Conservation (phyloP, 2,329 filamentous ascomycete species). For the Alternaria tenuissima region DNA sequence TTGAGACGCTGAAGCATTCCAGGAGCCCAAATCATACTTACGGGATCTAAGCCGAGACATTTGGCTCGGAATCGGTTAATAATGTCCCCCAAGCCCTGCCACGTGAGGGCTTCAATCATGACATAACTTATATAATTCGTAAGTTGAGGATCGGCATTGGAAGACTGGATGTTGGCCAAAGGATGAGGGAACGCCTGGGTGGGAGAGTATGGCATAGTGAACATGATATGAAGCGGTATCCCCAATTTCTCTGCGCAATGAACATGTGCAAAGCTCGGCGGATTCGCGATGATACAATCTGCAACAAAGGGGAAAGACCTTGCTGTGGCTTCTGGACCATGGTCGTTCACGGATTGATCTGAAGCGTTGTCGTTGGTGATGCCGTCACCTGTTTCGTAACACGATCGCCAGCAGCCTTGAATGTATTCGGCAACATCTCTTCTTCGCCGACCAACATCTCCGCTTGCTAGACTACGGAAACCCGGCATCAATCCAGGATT, state of each 20-base stretch:
- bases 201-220: conserved; percentile 59
- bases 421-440: conserved; percentile 35
- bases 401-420: conserved; percentile 40
- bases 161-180: conserved; percentile 56
- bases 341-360: background rate
- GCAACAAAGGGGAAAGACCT: conserved; percentile 73
- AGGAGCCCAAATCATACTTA: conserved; percentile 51
- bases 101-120: conserved; percentile 59
- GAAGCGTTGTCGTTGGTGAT: background rate
- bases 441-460: conserved; percentile 45
- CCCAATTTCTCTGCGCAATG: conserved; percentile 76
- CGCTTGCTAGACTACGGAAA: conserved; percentile 29
- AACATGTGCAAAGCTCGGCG: conserved; percentile 77
- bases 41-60: conserved; percentile 51
- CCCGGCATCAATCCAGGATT: conserved; percentile 53
- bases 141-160: conserved; percentile 38
- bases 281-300: conserved; percentile 79
- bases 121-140: conserved; percentile 58
- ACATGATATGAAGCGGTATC: conserved; percentile 81
- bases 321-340: background rate
- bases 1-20: conserved; percentile 47
- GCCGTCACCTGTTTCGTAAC: conserved; percentile 48
- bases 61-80: conserved; percentile 55
- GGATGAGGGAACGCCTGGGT: conserved; percentile 60
- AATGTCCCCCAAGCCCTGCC: conserved; percentile 60